Evolutionary conservation across 768 basidiomycete species (phyloP), one percentile per base, ranked within the genome.

Genomic region (Panellus pusillus): DNA sequence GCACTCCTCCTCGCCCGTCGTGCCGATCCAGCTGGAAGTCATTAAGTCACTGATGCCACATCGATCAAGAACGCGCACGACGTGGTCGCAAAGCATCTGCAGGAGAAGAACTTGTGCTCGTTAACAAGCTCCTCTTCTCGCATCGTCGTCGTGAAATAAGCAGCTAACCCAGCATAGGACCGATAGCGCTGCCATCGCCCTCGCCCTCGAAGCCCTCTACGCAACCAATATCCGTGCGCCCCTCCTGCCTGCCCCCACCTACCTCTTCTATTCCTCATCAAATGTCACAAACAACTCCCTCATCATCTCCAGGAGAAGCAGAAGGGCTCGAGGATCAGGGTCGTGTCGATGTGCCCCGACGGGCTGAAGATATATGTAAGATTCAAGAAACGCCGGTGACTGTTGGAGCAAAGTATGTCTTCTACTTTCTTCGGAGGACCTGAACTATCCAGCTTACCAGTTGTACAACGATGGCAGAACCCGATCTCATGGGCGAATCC

Each of bases 311-410:
- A 40, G 45, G 55, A 57, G 41, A 15, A 57, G 50, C 18, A 52
- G 46, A 52, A 47, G 19, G 47, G 41, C 11, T 52, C 50, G 4
- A 47, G 51, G 18, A 46, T 53, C 31, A 31, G 56, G 3, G 56
- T 58, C 6, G 41, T 53, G 13, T 44, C 56, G 35, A 53, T 52
- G 2, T 52, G 51, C 37, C 56, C 56, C 14, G 55, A n/a, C n/a
- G n/a, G n/a, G n/a, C n/a, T n/a, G n/a, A n/a, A n/a, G n/a, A n/a
- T n/a, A n/a, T n/a, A n/a, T n/a, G n/a, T n/a, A n/a, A n/a, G n/a
- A n/a, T n/a, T n/a, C n/a, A n/a, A n/a, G n/a, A n/a, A n/a, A n/a
- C n/a, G n/a, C n/a, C n/a, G n/a, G n/a, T n/a, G n/a, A n/a, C n/a
- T n/a, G n/a, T n/a, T n/a, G n/a, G n/a, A n/a, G n/a, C n/a, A n/a